Percentiles rank a stretch among this genome's conserved stretches.
phyloP scores from a whole-genome alignment of 2,329 filamentous ascomycete species.

The Aspergillus thermomutatus region DNA sequence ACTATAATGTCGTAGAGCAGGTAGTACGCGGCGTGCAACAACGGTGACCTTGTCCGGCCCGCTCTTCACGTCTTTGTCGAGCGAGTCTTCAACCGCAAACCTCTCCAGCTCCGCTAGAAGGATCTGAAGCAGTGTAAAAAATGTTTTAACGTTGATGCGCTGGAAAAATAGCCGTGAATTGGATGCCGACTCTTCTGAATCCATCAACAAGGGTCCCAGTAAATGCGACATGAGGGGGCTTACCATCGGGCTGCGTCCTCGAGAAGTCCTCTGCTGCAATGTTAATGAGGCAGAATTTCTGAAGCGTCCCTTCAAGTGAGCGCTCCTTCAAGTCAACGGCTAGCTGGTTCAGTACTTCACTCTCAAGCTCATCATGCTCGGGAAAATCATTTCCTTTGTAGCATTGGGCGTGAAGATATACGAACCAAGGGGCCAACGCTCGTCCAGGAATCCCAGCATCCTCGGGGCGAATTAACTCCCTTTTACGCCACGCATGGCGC shows the following conservation, averaged over 20 bases:
- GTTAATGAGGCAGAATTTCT: conserved; percentile 81
- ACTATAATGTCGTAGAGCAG: conserved; percentile 64
- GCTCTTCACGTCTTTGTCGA: conserved; percentile 36
- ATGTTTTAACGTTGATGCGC: conserved; percentile 73
- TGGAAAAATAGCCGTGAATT: conserved; percentile 59
- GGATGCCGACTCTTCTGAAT: conserved; percentile 48
- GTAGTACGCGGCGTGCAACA: conserved; percentile 59
- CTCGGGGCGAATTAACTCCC: conserved; percentile 48
- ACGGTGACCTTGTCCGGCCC: conserved; percentile 53
- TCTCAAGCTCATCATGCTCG: conserved; percentile 76
- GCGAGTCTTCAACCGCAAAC: conserved; percentile 49
- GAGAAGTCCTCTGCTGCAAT: conserved; percentile 79
- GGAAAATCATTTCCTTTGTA: conserved; percentile 73
- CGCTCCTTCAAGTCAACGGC: conserved; percentile 69
- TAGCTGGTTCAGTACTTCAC: conserved; percentile 77
- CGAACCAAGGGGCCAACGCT: conserved; percentile 75
- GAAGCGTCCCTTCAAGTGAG: conserved; percentile 61
- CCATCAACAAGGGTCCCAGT: conserved; percentile 12
- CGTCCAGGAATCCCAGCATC: conserved; percentile 50
- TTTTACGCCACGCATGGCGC: conserved; percentile 54
- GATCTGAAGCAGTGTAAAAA: conserved; percentile 67
- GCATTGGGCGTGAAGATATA: conserved; percentile 79
- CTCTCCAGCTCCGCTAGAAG: conserved; percentile 67
- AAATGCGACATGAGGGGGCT: conserved; percentile 16
- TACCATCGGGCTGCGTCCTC: conserved; percentile 58